Percentiles rank a stretch among this genome's conserved stretches.
phyloP scores from a whole-genome alignment of 768 basidiomycete genomes.

The Imleria badia region DNA sequence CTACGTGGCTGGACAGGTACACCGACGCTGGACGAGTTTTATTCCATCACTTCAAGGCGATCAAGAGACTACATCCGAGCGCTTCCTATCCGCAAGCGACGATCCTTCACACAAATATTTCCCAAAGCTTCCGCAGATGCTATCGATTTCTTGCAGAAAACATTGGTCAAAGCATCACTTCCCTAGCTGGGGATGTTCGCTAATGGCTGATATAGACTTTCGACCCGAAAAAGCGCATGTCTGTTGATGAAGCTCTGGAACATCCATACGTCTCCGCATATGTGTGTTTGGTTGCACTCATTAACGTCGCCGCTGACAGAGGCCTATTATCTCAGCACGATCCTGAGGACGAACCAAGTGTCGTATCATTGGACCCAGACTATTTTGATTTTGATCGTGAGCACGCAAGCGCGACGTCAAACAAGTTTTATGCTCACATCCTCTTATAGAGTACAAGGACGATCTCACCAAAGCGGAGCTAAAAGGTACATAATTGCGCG shows the following conservation, averaged over 20 bases:
- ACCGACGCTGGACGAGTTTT: conserved; percentile 87
- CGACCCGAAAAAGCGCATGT: conserved; percentile 82
- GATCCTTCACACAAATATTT: conserved; percentile 69
- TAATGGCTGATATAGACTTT: conserved; percentile 56
- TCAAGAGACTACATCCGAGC: conserved; percentile 88
- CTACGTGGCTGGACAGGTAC: conserved; percentile 48
- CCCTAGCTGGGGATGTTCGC: conserved; percentile 28
- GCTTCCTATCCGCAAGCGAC: conserved; percentile 77
- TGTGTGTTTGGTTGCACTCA: conserved; percentile 37
- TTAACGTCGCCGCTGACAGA: conserved; percentile 1
- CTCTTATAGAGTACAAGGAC: conserved; percentile 61
- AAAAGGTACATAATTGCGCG: conserved; percentile 39
- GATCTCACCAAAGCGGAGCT: conserved; percentile 75
- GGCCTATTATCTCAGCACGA: conserved; percentile 56
- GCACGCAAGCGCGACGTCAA: conserved; percentile 22
- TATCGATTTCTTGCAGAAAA: conserved; percentile 70
- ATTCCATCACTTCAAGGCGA: conserved; percentile 81
- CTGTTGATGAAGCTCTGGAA: conserved; percentile 77
- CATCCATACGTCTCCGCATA: conserved; percentile 84
- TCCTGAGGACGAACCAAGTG: conserved; percentile 84
- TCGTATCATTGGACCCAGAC: conserved; percentile 73
- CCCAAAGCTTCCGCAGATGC: conserved; percentile 74
- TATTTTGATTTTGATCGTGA: conserved; percentile 91
- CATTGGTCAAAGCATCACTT: conserved; percentile 45
- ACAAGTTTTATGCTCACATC: conserved; percentile 3